Evolutionary conservation across 2,329 filamentous ascomycete genomes (phyloP), one percentile per base, ranked within the genome.

Genomic region (Phialophora chinensis): DNA sequence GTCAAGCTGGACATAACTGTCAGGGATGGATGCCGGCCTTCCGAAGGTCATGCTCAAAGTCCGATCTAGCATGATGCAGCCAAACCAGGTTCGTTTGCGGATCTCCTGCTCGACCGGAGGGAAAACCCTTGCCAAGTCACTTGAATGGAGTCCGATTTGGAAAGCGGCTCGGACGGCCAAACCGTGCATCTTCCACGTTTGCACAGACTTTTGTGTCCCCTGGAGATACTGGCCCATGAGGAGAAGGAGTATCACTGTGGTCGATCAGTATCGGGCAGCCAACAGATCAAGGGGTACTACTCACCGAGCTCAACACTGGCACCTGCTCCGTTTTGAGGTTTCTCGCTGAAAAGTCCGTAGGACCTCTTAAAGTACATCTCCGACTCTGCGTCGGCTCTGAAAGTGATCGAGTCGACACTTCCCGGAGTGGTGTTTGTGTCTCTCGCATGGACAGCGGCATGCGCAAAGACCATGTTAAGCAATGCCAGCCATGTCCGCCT

Each of bases 131-230:
- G 76, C 74, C 0, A 79, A 76, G 23, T 80, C 72, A 2, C 73
- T 73, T 0, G 81, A 84, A 65, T 87, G 84, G 0, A 87, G 72
- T 0, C 85, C 85, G 1, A 87, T 74, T 33, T 84, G 81, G 29
- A 84, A 75, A 0, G 84, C 84, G 0, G 81, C 80, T 65, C 80
- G 83, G 2, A 86, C 79, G 0, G 84, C 80, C 0, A 86, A 76
- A 0, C 85, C 84, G 67, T 87, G 85, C 0, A 83, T 77, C 0
- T 79, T 83, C 84, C 85, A 87, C 1, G 85, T 81, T 62, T 85
- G 80, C 1, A 85, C 77, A 0, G 84, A 85, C 23, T 80, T 81
- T 44, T 85, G 82, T 0, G 84, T 85, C 1, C 84, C 83, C 69
- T 87, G 84, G 0, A 86, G 76, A 64, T 86, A 86, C 56, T 84